Base-by-base conservation (phyloP, 805 yeast species). In the Scheffersomyces stipitis region DNA sequence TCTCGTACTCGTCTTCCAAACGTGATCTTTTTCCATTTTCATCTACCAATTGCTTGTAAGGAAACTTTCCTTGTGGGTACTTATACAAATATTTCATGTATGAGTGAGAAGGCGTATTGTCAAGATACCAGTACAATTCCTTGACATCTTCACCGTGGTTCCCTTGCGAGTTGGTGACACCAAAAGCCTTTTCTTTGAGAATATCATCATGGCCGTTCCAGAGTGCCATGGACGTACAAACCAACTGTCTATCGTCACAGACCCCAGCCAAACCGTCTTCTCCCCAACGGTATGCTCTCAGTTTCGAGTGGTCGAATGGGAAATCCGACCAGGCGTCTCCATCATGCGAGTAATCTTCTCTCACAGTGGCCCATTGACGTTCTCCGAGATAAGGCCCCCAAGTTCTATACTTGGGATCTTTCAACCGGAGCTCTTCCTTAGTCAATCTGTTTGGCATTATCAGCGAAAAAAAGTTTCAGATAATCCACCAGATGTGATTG, bases 61-160 rank as follows among this genome's bases (percentile, higher is more conserved):
- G 97, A 61, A 77, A 89, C 62, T 80, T 78, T 26, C 70, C 67
- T 47, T 87, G 95, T n/a, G 97, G 96, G 57, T 89, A 89, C 69
- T 90, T 90, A 75, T 89, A 89, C 40, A 87, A 71, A 50, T 82
- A 87, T 68, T 90, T 89, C 85, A 87, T 84, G 64, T 88, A 89
- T 24, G 95, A 82, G 64, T 89, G 96, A 4, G 96, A 76, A 5
- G 97, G 97, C 9, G 95, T 86, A 63, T 87, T 89, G 64, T 89
- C 97, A 42, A 89, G 71, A 54, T 89, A 88, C 57, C 80, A 89
- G 58, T 86, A 86, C 47, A 81, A 60, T 54, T 86, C 95, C 64
- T 89, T 89, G 42, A 87, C 96, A 59, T 89, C 97, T 58, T 89
- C 97, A 38, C 97, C 97, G 60, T 89, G 97, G 59, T 90, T 90